A percentile compares a stretch with the other conserved stretches of the same genome.
These are phyloP conservation scores for Ligustrum vulgare DNA, from an alignment of 257 asterid genomes.

Conservation along the genomic window DNA sequence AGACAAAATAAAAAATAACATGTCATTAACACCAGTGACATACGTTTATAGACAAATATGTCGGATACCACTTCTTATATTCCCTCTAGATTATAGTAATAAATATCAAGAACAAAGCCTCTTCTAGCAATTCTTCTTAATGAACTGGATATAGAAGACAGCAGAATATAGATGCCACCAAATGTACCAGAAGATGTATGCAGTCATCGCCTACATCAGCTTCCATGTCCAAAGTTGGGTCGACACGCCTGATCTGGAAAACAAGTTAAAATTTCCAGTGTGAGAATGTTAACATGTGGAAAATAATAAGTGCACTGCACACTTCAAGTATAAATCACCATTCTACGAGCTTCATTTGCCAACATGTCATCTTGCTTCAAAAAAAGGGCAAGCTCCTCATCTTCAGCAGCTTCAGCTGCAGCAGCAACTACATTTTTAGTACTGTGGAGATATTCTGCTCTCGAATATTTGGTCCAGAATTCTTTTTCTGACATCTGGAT, in stretches of 20 bases:
- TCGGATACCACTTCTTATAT: background rate
- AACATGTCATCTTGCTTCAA: constrained; percentile 88
- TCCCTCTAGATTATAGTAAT: constrained; percentile 4
- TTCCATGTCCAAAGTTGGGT: constrained; percentile 92
- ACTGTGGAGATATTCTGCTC: too few relatives aligned
- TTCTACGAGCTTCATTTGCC: constrained; percentile 87
- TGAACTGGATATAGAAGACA: constrained; percentile 14
- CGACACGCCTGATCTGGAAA: constrained; percentile 85
- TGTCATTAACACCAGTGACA: constrained; percentile 7
- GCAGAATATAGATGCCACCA: constrained; percentile 24
- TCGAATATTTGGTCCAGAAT: too few relatives aligned
- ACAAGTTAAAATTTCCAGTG: constrained; percentile 21
- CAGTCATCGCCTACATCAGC: constrained; percentile 97
- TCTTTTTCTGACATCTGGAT: too few relatives aligned
- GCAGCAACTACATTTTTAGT: constrained; percentile 90
- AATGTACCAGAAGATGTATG: constrained; percentile 78
- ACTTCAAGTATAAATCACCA: constrained; percentile 46
- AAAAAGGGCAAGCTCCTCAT: constrained; percentile 97
- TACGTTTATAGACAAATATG: constrained; percentile 8
- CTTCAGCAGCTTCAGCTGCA: constrained; percentile 99
- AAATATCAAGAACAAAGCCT: constrained; percentile 11
- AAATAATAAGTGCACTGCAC: background rate
- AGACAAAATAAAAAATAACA: background rate
- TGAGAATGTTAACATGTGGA: constrained; percentile 16
- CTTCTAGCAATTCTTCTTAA: constrained; percentile 7